A percentile compares a stretch with the other conserved stretches of the same genome.
Evolutionary conservation across 495 filamentous ascomycete species (phyloP).

Genomic region (Podospora comata): DNA sequence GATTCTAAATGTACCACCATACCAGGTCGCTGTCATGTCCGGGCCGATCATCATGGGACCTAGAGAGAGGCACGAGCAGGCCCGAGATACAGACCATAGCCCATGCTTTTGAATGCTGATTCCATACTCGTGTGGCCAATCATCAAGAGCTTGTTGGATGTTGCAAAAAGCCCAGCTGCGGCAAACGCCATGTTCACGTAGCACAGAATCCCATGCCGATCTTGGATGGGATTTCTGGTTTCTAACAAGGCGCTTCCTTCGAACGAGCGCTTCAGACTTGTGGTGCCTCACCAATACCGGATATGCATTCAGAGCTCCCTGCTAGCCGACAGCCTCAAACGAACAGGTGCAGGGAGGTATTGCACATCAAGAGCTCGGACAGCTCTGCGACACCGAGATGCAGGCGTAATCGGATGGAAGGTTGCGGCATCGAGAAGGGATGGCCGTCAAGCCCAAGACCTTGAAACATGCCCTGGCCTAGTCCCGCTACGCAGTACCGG

Average conservation of each 20-base stretch:
- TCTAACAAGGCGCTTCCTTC: background rate
- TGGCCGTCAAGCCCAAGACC: background rate
- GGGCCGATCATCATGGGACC: background rate
- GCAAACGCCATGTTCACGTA: background rate
- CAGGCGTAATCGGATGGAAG: background rate
- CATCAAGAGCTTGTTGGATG: background rate
- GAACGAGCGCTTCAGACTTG: background rate
- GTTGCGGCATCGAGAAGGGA: background rate
- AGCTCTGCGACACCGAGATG: background rate
- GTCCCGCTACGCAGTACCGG: conserved; percentile 1
- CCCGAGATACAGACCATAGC: background rate
- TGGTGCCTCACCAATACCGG: background rate
- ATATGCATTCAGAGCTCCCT: background rate
- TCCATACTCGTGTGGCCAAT: background rate
- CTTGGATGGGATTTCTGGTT: conserved; percentile 3
- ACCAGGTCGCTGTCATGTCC: background rate
- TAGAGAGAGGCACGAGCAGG: background rate
- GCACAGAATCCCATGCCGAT: conserved; percentile 7
- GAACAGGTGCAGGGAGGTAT: background rate
- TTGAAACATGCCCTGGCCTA: background rate
- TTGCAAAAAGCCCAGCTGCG: background rate
- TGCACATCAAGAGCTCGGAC: background rate
- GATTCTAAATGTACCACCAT: background rate
- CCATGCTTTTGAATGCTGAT: no score
- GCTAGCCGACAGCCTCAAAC: conserved; percentile 9